phyloP scores from a whole-genome alignment of 768 basidiomycete species.

The Trametes gibbosa region DNA sequence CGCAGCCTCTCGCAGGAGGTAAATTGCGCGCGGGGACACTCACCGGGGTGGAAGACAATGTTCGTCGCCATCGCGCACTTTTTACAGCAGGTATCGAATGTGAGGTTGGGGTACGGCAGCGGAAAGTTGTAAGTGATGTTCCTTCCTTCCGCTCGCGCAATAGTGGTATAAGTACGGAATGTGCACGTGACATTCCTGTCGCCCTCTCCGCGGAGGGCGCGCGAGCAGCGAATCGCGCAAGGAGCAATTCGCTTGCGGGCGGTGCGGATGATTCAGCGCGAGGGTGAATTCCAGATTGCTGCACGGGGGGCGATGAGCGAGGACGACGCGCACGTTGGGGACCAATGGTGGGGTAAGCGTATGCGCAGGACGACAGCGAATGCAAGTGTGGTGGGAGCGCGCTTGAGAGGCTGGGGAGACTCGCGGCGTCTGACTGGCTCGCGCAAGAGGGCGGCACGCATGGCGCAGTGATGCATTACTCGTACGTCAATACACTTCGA shows the following conservation, averaged over 20 bases:
- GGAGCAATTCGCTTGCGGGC: slow-evolving; percentile 7
- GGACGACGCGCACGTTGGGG: background rate
- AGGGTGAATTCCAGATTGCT: slow-evolving; percentile 13
- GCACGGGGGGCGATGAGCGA: background rate
- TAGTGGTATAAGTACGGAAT: slow-evolving; percentile 26
- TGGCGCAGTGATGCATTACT: slow-evolving; percentile 1
- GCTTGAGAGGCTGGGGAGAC: background rate
- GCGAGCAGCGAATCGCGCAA: slow-evolving; percentile 16
- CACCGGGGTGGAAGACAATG: slow-evolving; percentile 69
- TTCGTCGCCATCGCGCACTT: slow-evolving; percentile 36
- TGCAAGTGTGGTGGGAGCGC: background rate
- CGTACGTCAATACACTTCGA: slow-evolving; percentile 7
- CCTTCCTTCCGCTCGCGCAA: slow-evolving; percentile 16
- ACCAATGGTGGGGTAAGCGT: slow-evolving; percentile 8
- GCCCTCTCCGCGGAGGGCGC: background rate
- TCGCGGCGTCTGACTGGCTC: slow-evolving; percentile 16
- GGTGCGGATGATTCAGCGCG: slow-evolving; percentile 18
- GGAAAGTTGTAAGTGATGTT: background rate
- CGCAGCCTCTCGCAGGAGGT: background rate
- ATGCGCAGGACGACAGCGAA: slow-evolving; percentile 2
- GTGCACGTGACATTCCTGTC: slow-evolving; percentile 18
- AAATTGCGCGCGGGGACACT: slow-evolving; percentile 2
- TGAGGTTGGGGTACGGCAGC: background rate
- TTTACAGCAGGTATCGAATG: background rate
- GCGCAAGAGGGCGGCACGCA: background rate